Percentiles rank a stretch among this genome's conserved stretches.
Evolutionary conservation across 345 rosid species (phyloP).

Genomic region (Sisymbrium irio): DNA sequence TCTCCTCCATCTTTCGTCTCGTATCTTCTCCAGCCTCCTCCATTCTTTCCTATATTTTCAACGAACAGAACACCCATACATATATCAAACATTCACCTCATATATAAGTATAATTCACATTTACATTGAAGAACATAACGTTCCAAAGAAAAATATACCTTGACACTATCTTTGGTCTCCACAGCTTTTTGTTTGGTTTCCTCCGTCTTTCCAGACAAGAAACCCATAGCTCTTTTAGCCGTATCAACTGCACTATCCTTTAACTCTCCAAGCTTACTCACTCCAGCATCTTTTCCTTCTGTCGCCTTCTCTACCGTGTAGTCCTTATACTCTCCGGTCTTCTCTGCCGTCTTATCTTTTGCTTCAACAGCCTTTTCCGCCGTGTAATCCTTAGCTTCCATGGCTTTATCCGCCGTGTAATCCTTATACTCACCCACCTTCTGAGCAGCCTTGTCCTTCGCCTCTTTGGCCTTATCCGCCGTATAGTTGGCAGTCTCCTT

Average conservation of each 20-base stretch:
- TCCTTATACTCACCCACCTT: constrained; percentile 30
- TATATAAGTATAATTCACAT: background rate
- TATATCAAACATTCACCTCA: background rate
- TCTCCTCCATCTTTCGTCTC: constrained; percentile 50
- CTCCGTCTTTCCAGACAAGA: constrained; percentile 52
- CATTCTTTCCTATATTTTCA: constrained; percentile 34
- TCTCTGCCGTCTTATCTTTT: constrained; percentile 31
- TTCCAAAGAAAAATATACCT: constrained; percentile 25
- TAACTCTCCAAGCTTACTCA: constrained; percentile 41
- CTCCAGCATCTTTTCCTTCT: constrained; percentile 38
- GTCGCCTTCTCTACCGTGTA: constrained; percentile 32
- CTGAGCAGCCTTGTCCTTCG: constrained; percentile 25
- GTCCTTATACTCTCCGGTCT: constrained; percentile 29
- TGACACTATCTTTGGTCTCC: constrained; percentile 44
- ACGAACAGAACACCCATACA: background rate
- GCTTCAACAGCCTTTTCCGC: constrained; percentile 34
- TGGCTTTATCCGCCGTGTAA: constrained; percentile 31
- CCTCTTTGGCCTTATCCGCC: constrained; percentile 27
- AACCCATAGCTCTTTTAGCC: constrained; percentile 54
- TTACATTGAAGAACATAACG: background rate
- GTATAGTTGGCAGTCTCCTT: constrained; percentile 29
- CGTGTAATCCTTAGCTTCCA: constrained; percentile 32
- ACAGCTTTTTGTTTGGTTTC: constrained; percentile 51
- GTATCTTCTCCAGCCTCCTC: constrained; percentile 50
- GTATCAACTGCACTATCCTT: constrained; percentile 57